These are phyloP conservation scores for Apiospora sp. DNA, from an alignment of 2,329 filamentous ascomycete genomes.

Conservation along the genomic window DNA sequence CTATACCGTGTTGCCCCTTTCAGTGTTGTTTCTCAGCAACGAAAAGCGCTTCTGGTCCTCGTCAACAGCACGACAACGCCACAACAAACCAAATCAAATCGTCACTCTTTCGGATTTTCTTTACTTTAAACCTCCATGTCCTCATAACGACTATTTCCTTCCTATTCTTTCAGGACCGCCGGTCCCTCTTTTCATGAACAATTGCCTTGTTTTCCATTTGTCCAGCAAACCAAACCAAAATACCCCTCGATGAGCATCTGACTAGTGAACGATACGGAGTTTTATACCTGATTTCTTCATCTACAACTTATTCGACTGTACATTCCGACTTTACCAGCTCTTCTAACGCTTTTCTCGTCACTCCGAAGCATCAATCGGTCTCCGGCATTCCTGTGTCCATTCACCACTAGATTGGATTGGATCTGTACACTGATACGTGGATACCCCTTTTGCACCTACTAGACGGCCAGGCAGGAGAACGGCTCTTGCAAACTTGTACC, in stretches of 20 bases:
- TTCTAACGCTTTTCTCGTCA: slow-evolving; percentile 11
- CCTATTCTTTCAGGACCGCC: slow-evolving; percentile 44
- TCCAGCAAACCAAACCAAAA: slow-evolving; percentile 44
- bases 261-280: slow-evolving; percentile 53
- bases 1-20: slow-evolving; percentile 8
- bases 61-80: slow-evolving; percentile 31
- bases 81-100: slow-evolving; percentile 34
- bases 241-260: slow-evolving; percentile 56
- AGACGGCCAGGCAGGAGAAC: slow-evolving; percentile 37
- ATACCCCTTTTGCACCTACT: slow-evolving; percentile 33
- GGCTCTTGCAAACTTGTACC: slow-evolving; percentile 39
- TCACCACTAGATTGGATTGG: background rate
- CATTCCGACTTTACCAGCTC: slow-evolving; percentile 37
- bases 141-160: slow-evolving; percentile 51
- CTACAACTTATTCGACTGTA: slow-evolving; percentile 39
- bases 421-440: slow-evolving; percentile 17
- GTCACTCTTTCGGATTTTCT: slow-evolving; percentile 42
- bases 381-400: slow-evolving; percentile 9
- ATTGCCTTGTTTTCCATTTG: slow-evolving; percentile 45
- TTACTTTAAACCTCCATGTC: slow-evolving; percentile 54
- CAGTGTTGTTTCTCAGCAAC: background rate
- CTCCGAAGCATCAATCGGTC: slow-evolving; percentile 12
- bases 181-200: slow-evolving; percentile 43
- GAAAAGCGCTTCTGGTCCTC: slow-evolving; percentile 11
- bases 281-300: slow-evolving; percentile 40